These are phyloP conservation scores for Xylaria sp. DNA, from an alignment of 2,329 filamentous ascomycete genomes.

Conservation along the genomic window DNA sequence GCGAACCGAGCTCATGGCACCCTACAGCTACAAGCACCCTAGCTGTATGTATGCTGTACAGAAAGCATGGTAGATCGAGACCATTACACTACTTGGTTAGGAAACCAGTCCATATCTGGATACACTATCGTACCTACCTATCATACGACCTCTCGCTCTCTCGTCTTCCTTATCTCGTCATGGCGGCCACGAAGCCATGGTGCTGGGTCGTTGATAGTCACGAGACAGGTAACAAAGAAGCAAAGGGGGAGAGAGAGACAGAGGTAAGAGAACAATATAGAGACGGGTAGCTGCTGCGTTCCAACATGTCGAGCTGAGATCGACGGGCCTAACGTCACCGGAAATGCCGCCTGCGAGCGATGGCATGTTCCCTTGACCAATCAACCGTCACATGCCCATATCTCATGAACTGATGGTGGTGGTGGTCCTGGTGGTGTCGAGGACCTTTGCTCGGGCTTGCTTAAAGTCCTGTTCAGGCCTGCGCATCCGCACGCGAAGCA, in stretches of 20 bases:
- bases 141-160: not conserved
- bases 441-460: slow-evolving; percentile 8
- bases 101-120: not conserved
- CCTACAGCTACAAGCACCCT: not conserved
- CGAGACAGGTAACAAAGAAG: not conserved
- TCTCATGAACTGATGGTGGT: slow-evolving; percentile 25
- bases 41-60: slow-evolving; percentile 6
- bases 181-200: not conserved
- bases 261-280: too few relatives aligned
- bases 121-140: not conserved
- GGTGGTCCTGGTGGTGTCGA: slow-evolving; percentile 32
- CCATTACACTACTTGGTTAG: not conserved
- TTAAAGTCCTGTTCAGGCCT: slow-evolving; percentile 2
- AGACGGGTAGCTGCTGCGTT: not conserved
- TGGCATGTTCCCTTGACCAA: slow-evolving; percentile 22
- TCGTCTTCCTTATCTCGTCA: not conserved
- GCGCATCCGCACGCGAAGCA: not conserved
- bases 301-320: slow-evolving; percentile 14
- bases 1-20: slow-evolving; percentile 10
- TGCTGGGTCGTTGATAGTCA: not conserved
- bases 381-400: slow-evolving; percentile 32
- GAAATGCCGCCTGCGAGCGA: slow-evolving; percentile 17
- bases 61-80: slow-evolving; percentile 3
- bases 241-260: too few relatives aligned
- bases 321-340: slow-evolving; percentile 17